phyloP scores from a whole-genome alignment of 148 eudicot genomes.

The Mesembryanthemum crystallinum region DNA sequence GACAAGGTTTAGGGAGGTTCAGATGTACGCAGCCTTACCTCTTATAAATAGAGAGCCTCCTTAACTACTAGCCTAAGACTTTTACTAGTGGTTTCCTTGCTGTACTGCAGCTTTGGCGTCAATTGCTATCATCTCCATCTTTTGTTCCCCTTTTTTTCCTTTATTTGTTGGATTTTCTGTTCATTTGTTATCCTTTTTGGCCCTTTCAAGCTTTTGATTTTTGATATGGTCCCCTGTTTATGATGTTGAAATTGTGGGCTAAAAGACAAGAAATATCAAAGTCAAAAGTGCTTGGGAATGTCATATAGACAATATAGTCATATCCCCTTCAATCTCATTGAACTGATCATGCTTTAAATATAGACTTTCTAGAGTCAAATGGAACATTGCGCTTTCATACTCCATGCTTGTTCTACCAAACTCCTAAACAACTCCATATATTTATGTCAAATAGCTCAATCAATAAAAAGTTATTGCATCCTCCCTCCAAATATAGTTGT shows the following conservation, averaged over 20 bases:
- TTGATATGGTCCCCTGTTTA: slow-evolving; percentile 2
- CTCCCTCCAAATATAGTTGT: no score
- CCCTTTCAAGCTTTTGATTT: neutral
- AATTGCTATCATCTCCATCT: no score
- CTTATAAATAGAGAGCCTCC: no score
- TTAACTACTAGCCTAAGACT: no score
- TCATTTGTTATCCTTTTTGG: neutral
- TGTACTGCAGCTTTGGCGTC: no score
- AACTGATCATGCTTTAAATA: neutral
- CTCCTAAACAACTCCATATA: neutral
- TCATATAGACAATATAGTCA: no score
- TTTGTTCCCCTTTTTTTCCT: neutral
- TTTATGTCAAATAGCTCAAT: no score
- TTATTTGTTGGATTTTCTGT: neutral
- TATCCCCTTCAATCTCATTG: neutral
- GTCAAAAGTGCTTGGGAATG: neutral
- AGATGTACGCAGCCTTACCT: no score
- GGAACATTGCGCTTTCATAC: neutral
- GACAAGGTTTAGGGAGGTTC: no score
- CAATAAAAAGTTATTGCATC: no score
- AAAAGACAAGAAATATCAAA: neutral
- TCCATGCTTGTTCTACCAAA: neutral
- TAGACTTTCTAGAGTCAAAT: neutral
- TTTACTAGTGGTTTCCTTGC: no score
- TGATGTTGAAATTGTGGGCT: neutral